These are phyloP conservation scores for Lathyrus sativus DNA, from an alignment of 306 rosid species.

Conservation along the genomic window DNA sequence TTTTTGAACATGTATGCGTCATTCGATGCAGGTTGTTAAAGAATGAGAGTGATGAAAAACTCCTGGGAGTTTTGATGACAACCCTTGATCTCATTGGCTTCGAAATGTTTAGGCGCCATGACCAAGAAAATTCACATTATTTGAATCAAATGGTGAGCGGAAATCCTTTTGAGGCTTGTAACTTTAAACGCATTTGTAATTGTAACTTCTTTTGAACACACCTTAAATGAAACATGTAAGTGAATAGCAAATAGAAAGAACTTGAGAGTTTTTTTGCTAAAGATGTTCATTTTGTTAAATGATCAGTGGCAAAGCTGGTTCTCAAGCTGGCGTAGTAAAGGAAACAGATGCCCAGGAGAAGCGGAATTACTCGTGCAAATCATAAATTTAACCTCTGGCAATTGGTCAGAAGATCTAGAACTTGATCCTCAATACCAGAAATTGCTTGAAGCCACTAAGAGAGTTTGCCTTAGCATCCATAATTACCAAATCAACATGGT, in stretches of 20 bases:
- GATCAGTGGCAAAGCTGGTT: constrained; percentile 78
- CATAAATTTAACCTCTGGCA: constrained; percentile 59
- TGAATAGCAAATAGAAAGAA: background rate
- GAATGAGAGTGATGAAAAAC: constrained; percentile 45
- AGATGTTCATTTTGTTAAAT: background rate
- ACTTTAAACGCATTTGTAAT: background rate
- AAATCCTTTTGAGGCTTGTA: constrained; percentile 6
- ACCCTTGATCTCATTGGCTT: constrained; percentile 58
- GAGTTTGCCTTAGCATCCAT: constrained; percentile 53
- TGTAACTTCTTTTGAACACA: background rate
- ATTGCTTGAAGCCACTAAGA: constrained; percentile 56
- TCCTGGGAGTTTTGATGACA: constrained; percentile 52
- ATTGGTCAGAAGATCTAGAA: constrained; percentile 48
- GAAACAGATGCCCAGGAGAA: constrained; percentile 46
- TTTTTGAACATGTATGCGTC: constrained; percentile 3
- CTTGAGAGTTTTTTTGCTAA: background rate
- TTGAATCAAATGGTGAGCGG: constrained; percentile 65
- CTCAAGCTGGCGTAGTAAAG: constrained; percentile 61
- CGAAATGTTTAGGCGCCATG: constrained; percentile 45
- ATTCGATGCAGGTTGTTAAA: constrained; percentile 49
- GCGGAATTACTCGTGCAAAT: constrained; percentile 63
- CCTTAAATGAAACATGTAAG: constrained; percentile 4
- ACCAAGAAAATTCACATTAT: constrained; percentile 51
- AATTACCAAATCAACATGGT: constrained; percentile 53
- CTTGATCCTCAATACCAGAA: constrained; percentile 44